Base-by-base conservation (phyloP, 495 filamentous ascomycete species). In the Penicillium canariense region DNA sequence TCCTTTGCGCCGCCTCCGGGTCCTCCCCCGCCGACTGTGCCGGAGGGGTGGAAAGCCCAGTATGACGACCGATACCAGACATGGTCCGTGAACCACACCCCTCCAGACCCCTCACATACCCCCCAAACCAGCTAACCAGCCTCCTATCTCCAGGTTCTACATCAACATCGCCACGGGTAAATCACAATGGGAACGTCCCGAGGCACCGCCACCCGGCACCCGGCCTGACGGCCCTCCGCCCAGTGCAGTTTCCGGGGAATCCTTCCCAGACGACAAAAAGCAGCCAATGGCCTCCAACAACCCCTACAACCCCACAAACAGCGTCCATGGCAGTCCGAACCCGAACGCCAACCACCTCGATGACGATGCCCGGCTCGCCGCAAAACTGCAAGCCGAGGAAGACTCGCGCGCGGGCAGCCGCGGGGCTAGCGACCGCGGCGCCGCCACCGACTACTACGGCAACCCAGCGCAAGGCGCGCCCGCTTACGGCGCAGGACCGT, bases 151-250 rank as follows among this genome's bases (percentile, higher is more conserved):
- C 54, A 90, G 89, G 87, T 96, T 91, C 81, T 96, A 86, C 74
- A 84, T 96, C 40, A 90, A 96, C 71, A 84, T 85, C 52, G 83
- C 84, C 67, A 96, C 90, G 58, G 91, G 90, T 60, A 81, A 84
- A 60, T 95, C 91, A 4, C 87, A 90, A 81, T 96, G 91, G 90
- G 88, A 94, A 3, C 81, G 75, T 42, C 91, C 91, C 23, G 85
- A 83, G 34, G 72, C 76, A 46, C 81, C 87, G 15, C 76, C 82
- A 51, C 74, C 77, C 4, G 7, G 17, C 22, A 40, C 27, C n/a
- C 77, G 76, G 20, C 68, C 75, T 26, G 58, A 63, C 45, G 62
- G 54, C 28, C 75, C 81, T 4, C 58, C 75, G 11, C 78, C 84
- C 7, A 64, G 70, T 26, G 82, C 74, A 20, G 75, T 82, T 0